Evolutionary conservation across 768 basidiomycete species (phyloP).

Genomic region (Rhizopogon vesiculosus): DNA sequence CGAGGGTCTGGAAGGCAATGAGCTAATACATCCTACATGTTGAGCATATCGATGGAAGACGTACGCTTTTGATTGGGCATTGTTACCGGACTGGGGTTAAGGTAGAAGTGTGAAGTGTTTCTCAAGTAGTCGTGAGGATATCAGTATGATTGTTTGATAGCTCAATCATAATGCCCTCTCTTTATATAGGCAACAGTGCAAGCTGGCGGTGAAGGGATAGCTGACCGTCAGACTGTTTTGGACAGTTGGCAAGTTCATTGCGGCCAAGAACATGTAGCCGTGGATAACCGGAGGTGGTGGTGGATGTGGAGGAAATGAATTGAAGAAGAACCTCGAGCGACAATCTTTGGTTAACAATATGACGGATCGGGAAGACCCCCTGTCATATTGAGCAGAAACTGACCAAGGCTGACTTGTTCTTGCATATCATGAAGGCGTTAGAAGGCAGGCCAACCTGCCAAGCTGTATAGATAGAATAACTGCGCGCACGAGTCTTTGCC

Average conservation of each 20-base stretch:
- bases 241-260: neutral
- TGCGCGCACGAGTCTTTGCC: neutral
- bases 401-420: neutral
- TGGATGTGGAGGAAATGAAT: neutral
- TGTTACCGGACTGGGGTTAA: too few relatives aligned
- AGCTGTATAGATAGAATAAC: neutral
- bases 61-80: neutral
- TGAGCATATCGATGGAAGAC: too few relatives aligned
- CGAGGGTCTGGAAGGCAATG: neutral
- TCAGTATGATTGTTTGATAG: neutral
- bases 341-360: neutral
- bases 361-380: neutral
- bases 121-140: neutral
- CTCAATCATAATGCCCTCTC: neutral
- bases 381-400: neutral
- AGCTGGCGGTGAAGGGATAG: neutral
- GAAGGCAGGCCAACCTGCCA: neutral
- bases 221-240: neutral
- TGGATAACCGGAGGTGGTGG: neutral
- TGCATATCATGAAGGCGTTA: neutral
- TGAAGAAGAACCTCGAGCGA: too few relatives aligned
- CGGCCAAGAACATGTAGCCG: neutral
- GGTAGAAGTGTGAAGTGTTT: neutral
- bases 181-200: neutral
- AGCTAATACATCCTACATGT: neutral